Percentiles rank a stretch among this genome's conserved stretches.
Conservation (phyloP, 169 alveolate genomes). For the Amoebophrya sp. region DNA sequence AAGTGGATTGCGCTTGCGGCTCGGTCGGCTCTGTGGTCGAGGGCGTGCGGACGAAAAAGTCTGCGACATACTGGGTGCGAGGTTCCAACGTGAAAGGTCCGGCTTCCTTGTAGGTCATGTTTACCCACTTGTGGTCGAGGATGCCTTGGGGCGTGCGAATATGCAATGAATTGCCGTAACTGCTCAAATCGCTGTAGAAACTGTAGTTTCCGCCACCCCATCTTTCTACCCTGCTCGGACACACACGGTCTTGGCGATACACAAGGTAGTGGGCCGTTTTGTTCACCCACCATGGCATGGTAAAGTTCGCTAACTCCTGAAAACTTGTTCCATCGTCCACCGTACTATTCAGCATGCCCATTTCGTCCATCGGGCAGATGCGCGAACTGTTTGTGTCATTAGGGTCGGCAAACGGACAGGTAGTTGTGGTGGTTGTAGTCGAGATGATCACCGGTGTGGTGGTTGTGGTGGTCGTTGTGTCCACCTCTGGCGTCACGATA, state of each 20-base stretch:
- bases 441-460: not conserved
- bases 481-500: not conserved
- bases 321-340: not conserved
- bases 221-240: not conserved
- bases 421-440: not conserved
- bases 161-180: not conserved
- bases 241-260: not conserved
- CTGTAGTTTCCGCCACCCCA: not conserved
- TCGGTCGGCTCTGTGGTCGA: not conserved
- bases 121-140: not conserved
- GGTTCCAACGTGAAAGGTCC: not conserved
- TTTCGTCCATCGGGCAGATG: not conserved
- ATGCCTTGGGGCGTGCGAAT: not conserved
- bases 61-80: not conserved
- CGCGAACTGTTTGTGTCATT: not conserved
- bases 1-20: not conserved
- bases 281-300: not conserved
- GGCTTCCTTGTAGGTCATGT: not conserved
- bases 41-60: constrained; percentile 2
- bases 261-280: not conserved
- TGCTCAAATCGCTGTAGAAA: not conserved
- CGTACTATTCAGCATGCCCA: not conserved
- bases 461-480: not conserved
- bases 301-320: not conserved
- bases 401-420: not conserved